A percentile compares a stretch with the other conserved stretches of the same genome.
These are phyloP conservation scores for Fusarium sterilihyphosum DNA, from an alignment of 2,329 filamentous ascomycete genomes.

Conservation along the genomic window DNA sequence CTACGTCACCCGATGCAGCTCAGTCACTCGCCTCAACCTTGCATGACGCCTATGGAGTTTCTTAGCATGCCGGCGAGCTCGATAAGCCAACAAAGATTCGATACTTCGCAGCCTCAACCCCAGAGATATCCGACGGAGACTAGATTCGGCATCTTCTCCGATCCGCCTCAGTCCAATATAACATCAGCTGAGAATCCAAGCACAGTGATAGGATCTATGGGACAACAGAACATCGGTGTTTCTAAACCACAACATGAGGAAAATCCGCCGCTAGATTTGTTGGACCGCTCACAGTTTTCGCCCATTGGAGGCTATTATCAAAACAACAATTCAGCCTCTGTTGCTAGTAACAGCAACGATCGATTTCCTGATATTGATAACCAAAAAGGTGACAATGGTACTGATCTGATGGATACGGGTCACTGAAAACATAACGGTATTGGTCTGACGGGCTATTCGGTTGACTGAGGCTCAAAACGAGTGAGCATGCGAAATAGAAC, in stretches of 20 bases:
- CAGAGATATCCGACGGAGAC: neutral
- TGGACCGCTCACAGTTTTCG: too few species aligned
- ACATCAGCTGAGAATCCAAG: neutral
- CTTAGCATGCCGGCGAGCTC: neutral
- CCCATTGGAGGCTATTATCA: too few species aligned
- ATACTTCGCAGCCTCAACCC: neutral
- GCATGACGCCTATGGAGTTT: neutral
- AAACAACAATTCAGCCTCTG: too few species aligned
- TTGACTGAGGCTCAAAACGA: neutral
- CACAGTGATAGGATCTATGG: neutral
- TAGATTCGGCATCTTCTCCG: fast-evolving
- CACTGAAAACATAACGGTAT: fast-evolving
- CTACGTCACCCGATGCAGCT: fast-evolving
- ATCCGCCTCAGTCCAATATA: neutral
- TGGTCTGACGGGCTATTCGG: too few species aligned
- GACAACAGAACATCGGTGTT: neutral
- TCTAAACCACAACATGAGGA: fast-evolving
- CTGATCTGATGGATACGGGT: too few species aligned
- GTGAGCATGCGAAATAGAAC: neutral
- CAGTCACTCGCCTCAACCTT: neutral
- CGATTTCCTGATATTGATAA: neutral
- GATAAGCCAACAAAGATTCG: neutral
- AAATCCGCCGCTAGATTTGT: fast-evolving
- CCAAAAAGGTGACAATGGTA: neutral
- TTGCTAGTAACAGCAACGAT: too few species aligned